Conservation (phyloP, 2,329 filamentous ascomycete species). For the Pseudopithomyces chartarum region DNA sequence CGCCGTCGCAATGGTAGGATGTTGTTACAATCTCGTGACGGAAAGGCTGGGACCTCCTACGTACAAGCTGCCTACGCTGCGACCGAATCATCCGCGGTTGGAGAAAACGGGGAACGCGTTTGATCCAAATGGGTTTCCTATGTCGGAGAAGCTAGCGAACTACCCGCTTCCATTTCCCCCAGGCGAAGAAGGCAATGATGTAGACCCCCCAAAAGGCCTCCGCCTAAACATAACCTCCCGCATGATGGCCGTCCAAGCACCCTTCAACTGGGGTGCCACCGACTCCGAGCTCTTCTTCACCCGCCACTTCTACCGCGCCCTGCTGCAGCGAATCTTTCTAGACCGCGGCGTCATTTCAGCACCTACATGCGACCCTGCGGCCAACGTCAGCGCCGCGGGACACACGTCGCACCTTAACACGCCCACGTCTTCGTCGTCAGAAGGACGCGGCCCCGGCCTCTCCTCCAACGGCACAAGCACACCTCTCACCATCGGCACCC, state of each 20-base stretch:
- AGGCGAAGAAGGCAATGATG: too few species aligned
- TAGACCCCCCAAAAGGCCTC: conserved; percentile 61
- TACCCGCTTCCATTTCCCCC: conserved; percentile 42
- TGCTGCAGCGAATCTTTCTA: conserved; percentile 90
- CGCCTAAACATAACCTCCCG: conserved; percentile 93
- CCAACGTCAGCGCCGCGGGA: conserved; percentile 48
- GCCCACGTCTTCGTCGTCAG: too few species aligned
- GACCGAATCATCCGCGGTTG: conserved; percentile 74
- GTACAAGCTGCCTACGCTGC: conserved; percentile 79
- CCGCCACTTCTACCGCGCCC: conserved; percentile 87
- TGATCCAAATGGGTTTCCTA: conserved; percentile 92
- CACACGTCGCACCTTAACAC: conserved; percentile 41
- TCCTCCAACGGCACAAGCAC: conserved; percentile 63
- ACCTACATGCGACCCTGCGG: conserved; percentile 41
- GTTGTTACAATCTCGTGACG: conserved; percentile 96
- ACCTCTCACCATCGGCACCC: conserved; percentile 83
- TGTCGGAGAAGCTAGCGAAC: conserved; percentile 72
- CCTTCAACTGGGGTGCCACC: conserved; percentile 81
- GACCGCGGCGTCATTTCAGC: conserved; percentile 78
- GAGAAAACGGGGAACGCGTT: conserved; percentile 70
- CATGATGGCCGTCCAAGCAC: conserved; percentile 98
- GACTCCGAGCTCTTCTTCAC: conserved; percentile 91
- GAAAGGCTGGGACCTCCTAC: conserved; percentile 86
- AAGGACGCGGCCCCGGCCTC: conserved; percentile 55
- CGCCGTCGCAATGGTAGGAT: conserved; percentile 94